Evolutionary conservation across 257 asterid genomes (phyloP).

Genomic region (Eustoma russellianum): DNA sequence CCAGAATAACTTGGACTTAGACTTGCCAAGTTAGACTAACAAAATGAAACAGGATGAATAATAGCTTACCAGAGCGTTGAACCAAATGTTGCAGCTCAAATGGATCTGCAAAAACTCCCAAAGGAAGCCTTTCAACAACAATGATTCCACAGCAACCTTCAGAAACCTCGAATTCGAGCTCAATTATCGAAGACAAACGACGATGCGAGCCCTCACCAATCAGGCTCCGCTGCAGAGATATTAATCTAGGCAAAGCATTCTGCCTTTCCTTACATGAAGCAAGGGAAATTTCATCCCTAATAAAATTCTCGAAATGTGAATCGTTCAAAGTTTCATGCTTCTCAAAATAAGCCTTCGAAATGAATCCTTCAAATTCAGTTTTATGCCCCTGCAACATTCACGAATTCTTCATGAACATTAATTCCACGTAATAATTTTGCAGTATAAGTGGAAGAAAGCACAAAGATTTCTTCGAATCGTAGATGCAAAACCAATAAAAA

Average conservation of each 20-base stretch:
- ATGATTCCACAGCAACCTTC: constrained; percentile 38
- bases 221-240: constrained; percentile 26
- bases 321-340: constrained; percentile 31
- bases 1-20: background rate
- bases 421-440: too few relatives aligned
- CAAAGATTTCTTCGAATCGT: too few relatives aligned
- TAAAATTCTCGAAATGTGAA: constrained; percentile 31
- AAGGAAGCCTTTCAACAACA: constrained; percentile 63
- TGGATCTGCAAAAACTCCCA: constrained; percentile 86
- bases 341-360: constrained; percentile 40
- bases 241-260: constrained; percentile 15
- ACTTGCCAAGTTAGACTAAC: too few relatives aligned
- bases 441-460: too few relatives aligned
- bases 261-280: constrained; percentile 28
- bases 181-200: constrained; percentile 39
- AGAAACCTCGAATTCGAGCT: constrained; percentile 27
- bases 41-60: background rate
- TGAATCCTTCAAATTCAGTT: constrained; percentile 24
- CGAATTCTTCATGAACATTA: too few relatives aligned
- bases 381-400: constrained; percentile 26
- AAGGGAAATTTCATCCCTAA: constrained; percentile 28
- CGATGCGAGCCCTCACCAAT: constrained; percentile 95
- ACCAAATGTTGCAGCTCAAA: constrained; percentile 85
- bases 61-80: constrained; percentile 54
- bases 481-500: too few relatives aligned